Conservation (phyloP, 106 monocot genomes). For the Acanthochlamys bracteata region DNA sequence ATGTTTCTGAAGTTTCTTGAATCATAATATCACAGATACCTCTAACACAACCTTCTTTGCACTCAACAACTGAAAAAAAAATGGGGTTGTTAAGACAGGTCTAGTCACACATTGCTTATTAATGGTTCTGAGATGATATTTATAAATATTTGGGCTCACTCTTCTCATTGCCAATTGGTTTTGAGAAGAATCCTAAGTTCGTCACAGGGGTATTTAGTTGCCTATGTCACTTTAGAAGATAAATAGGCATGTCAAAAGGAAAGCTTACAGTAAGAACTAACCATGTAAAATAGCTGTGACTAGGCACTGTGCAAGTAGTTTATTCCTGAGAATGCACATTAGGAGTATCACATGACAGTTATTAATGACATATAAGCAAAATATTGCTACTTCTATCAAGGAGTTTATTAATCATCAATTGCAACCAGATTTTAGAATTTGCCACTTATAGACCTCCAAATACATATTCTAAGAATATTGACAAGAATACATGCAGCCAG, state of each 20-base stretch:
- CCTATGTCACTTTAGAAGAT: background rate
- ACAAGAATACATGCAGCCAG: background rate
- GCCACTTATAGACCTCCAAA: background rate
- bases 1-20: constrained; percentile 80
- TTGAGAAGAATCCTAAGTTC: too few species aligned
- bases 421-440: background rate
- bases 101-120: too few species aligned
- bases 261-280: constrained; percentile 51
- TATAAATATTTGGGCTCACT: too few species aligned
- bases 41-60: constrained; percentile 41
- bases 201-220: background rate
- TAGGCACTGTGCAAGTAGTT: constrained; percentile 47
- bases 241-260: background rate
- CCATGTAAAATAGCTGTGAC: constrained; percentile 80
- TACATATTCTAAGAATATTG: background rate
- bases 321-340: constrained; percentile 43
- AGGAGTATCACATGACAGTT: background rate
- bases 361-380: background rate
- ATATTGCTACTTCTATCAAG: too few species aligned
- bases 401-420: too few species aligned
- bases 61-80: constrained; percentile 54
- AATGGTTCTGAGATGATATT: too few species aligned
- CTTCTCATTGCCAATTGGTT: too few species aligned
- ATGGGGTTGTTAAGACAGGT: background rate
- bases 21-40: constrained; percentile 73